A percentile compares a stretch with the other conserved stretches of the same genome.
These are phyloP conservation scores for Bremia lactucae DNA, from an alignment of 352 stramenopile genomes.

Conservation along the genomic window DNA sequence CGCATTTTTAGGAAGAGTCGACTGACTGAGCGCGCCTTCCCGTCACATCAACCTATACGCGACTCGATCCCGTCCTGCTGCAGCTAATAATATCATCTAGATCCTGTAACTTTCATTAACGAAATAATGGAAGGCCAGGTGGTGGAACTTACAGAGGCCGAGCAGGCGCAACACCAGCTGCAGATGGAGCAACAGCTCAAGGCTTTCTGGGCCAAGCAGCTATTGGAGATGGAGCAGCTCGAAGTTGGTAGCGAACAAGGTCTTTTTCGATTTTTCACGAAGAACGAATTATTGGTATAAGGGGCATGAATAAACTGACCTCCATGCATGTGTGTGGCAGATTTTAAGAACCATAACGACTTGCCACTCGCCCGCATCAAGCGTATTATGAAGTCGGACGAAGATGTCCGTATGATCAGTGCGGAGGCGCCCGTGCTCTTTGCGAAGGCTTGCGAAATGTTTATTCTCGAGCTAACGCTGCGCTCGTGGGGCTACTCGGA, in stretches of 20 bases:
- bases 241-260: constrained; percentile 90
- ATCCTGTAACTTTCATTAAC: too few species aligned
- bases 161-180: constrained; percentile 76
- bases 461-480: constrained; percentile 98
- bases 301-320: neutral
- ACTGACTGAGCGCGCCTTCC: neutral
- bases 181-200: constrained; percentile 86
- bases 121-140: constrained; percentile 75
- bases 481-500: constrained; percentile 85
- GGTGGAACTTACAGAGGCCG: constrained; percentile 76
- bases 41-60: neutral
- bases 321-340: constrained; percentile 19
- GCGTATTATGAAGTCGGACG: constrained; percentile 99
- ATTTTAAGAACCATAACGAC: constrained; percentile 99
- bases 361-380: constrained; percentile 97
- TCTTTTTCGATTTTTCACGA: constrained; percentile 11
- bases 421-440: constrained; percentile 97
- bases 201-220: constrained; percentile 90
- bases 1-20: constrained; percentile 17
- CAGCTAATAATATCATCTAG: too few species aligned
- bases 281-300: too few species aligned
- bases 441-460: constrained; percentile 99
- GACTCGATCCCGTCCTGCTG: neutral
- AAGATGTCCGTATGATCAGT: constrained; percentile 97
- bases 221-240: constrained; percentile 86